Percentiles rank a stretch among this genome's conserved stretches.
phyloP scores from a whole-genome alignment of 2,329 filamentous ascomycete genomes.

The Colletotrichum sp. region DNA sequence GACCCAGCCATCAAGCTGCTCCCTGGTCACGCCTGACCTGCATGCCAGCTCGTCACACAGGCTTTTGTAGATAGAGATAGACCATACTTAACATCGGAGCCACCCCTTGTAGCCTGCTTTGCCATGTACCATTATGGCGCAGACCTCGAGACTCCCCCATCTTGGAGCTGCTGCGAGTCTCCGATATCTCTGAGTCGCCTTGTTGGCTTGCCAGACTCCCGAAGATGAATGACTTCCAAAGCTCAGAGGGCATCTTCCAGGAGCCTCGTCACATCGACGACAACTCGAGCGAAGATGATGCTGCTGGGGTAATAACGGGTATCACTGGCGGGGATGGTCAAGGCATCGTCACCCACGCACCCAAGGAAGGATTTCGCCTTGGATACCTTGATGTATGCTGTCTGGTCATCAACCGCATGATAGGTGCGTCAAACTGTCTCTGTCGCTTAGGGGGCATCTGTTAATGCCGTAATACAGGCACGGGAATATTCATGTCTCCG shows the following conservation, averaged over 20 bases:
- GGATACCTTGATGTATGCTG: conserved; percentile 41
- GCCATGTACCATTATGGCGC: neutral
- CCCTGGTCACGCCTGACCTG: neutral
- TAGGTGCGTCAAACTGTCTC: conserved; percentile 31
- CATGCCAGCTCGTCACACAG: conserved; percentile 5
- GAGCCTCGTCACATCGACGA: conserved; percentile 2
- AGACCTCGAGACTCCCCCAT: neutral
- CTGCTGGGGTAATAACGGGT: conserved; percentile 8
- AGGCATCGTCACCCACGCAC: conserved; percentile 36
- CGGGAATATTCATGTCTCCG: conserved; percentile 41
- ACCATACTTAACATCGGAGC: conserved; percentile 5
- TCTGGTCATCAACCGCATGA: conserved; percentile 40
- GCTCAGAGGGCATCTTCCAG: conserved; percentile 19
- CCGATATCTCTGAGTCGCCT: neutral
- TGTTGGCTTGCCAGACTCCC: neutral
- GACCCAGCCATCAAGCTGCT: neutral
- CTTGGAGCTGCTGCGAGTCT: neutral
- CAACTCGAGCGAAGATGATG: conserved; percentile 26
- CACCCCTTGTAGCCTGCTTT: neutral
- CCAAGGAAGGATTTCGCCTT: conserved; percentile 37
- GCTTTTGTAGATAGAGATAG: neutral
- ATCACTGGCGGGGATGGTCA: neutral
- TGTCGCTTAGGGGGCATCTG: neutral
- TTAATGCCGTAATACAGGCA: conserved; percentile 27
- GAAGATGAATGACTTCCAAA: conserved; percentile 33